phyloP scores from a whole-genome alignment of 2,329 filamentous ascomycete genomes.

The Cadophora gregata region DNA sequence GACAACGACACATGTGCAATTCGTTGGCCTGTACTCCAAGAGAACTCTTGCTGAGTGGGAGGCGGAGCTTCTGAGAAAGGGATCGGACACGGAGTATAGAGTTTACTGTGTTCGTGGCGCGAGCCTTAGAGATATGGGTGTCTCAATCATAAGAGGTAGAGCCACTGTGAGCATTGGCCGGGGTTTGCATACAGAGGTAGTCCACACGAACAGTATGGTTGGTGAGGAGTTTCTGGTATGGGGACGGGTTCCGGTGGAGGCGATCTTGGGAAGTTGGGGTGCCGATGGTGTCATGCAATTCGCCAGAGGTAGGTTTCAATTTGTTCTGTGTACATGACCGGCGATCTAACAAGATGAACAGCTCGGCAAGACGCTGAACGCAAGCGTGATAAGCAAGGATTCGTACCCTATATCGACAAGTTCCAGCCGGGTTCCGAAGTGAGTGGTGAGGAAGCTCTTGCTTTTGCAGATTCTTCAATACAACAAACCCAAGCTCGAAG shows the following conservation, averaged over 20 bases:
- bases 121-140: background rate
- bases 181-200: background rate
- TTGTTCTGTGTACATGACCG: background rate
- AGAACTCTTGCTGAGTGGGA: background rate
- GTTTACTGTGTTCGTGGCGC: background rate
- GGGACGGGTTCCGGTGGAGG: background rate
- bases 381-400: background rate
- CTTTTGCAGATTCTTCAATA: background rate
- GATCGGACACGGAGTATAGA: background rate
- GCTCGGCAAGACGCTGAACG: background rate
- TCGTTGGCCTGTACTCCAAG: background rate
- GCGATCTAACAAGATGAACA: background rate
- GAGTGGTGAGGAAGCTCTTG: background rate
- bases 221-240: conserved; percentile 1
- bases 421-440: background rate
- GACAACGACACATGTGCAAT: background rate
- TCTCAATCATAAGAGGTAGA: background rate
- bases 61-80: background rate
- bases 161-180: background rate
- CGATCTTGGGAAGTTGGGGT: background rate
- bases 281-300: background rate
- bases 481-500: too few species aligned
- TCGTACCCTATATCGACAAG: background rate
- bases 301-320: background rate
- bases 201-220: background rate